Evolutionary conservation across 371 early-diverging fungal species (phyloP).

Genomic region (Haplosporangium sp.): DNA sequence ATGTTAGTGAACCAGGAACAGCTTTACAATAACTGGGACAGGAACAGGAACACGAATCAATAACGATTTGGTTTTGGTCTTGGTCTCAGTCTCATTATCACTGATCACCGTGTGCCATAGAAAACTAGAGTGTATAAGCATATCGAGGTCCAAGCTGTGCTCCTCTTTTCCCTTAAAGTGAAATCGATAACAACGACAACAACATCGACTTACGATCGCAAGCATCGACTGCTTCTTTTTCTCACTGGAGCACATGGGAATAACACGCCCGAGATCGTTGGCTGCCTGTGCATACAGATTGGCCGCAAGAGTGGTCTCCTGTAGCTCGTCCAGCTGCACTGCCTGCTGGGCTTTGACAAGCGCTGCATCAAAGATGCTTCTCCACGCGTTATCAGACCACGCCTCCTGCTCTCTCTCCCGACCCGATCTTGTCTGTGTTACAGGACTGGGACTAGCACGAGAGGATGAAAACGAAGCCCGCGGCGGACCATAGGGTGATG

Average conservation of each 20-base stretch:
- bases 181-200: too few relatives aligned
- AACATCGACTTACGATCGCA: slow-evolving; percentile 42
- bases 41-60: too few relatives aligned
- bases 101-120: too few relatives aligned
- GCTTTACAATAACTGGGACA: too few relatives aligned
- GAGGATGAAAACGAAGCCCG: slow-evolving; percentile 38
- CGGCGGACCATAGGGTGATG: slow-evolving; percentile 24
- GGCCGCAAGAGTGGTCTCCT: slow-evolving; percentile 46
- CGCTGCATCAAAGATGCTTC: slow-evolving; percentile 52
- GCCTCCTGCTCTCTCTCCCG: slow-evolving; percentile 28
- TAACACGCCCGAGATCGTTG: slow-evolving; percentile 52
- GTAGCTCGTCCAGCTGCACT: slow-evolving; percentile 51
- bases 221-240: slow-evolving; percentile 56
- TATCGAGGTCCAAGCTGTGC: too few relatives aligned
- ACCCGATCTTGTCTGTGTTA: slow-evolving; percentile 16
- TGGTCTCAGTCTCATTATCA: too few relatives aligned
- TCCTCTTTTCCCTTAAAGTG: too few relatives aligned
- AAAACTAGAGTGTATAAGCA: too few relatives aligned
- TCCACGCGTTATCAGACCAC: slow-evolving; percentile 37
- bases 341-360: slow-evolving; percentile 54
- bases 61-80: too few relatives aligned
- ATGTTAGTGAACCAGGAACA: too few relatives aligned
- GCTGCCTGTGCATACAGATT: slow-evolving; percentile 54
- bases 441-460: slow-evolving; percentile 36
- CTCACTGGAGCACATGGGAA: slow-evolving; percentile 53